phyloP scores from a whole-genome alignment of 1,284 basidiomycete genomes.

The Lignosus rhinocerotis region DNA sequence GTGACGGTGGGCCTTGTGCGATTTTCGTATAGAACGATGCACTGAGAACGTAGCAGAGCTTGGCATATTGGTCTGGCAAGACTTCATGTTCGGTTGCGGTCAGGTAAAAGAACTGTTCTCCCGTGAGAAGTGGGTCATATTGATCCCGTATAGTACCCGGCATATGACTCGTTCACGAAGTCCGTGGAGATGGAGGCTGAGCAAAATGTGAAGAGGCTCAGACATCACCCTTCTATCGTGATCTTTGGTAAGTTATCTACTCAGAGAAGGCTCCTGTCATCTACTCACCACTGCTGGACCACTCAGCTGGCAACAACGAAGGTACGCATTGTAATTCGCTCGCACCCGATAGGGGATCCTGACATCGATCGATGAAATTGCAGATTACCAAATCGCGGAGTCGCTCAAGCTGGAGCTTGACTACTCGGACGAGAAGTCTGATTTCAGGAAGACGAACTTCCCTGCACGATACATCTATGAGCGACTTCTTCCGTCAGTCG shows the following conservation, averaged over 20 bases:
- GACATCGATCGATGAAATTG: slow-evolving; percentile 6
- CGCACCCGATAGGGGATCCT: background rate
- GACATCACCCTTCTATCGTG: slow-evolving; percentile 79
- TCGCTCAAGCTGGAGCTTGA: slow-evolving; percentile 73
- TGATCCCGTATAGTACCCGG: slow-evolving; percentile 57
- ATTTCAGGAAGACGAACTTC: slow-evolving; percentile 83
- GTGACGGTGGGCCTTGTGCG: slow-evolving; percentile 55
- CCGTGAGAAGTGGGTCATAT: background rate
- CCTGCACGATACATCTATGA: slow-evolving; percentile 90
- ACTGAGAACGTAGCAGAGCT: slow-evolving; percentile 40
- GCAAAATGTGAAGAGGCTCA: slow-evolving; percentile 71
- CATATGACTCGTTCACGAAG: slow-evolving; percentile 68
- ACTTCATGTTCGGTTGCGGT: slow-evolving; percentile 88
- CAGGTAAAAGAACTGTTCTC: slow-evolving; percentile 27
- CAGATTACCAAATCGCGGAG: slow-evolving; percentile 84
- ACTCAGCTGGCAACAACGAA: slow-evolving; percentile 87
- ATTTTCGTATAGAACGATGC: background rate
- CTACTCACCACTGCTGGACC: slow-evolving; percentile 2
- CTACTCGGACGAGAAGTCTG: slow-evolving; percentile 78
- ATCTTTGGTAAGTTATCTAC: slow-evolving; percentile 63
- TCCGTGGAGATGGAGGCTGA: slow-evolving; percentile 70
- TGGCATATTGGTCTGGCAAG: slow-evolving; percentile 85
- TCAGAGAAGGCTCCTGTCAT: background rate
- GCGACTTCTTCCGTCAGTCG: slow-evolving; percentile 72
- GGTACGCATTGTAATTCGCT: slow-evolving; percentile 37